Percentiles rank a stretch among this genome's conserved stretches.
These are phyloP conservation scores for Microdochium nivale DNA, from an alignment of 2,329 filamentous ascomycete genomes.

Conservation along the genomic window DNA sequence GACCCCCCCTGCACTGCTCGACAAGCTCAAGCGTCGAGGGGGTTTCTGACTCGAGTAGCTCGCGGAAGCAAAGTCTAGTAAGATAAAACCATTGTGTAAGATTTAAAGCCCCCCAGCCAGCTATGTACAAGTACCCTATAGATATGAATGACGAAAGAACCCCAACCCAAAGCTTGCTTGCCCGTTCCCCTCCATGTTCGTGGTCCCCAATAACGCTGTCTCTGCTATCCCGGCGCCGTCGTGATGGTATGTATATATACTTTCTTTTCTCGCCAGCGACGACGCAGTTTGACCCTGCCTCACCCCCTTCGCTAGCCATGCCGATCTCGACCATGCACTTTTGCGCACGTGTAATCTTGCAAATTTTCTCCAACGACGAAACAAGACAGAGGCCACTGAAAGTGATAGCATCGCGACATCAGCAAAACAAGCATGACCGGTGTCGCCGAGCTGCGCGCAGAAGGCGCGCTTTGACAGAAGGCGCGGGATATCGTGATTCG, in stretches of 20 bases:
- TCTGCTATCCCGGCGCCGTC: neutral
- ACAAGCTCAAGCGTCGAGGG: too few species aligned
- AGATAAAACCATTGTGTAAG: neutral
- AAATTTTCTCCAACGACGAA: too few species aligned
- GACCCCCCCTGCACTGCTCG: neutral
- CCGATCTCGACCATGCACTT: too few species aligned
- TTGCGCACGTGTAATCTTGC: too few species aligned
- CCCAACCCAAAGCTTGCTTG: neutral
- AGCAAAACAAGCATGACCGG: too few species aligned
- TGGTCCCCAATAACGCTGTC: neutral
- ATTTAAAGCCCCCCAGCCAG: neutral
- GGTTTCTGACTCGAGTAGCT: neutral
- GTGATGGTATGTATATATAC: neutral
- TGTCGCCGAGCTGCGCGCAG: too few species aligned
- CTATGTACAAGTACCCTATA: neutral
- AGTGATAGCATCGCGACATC: too few species aligned
- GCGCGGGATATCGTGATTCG: constrained; percentile 14
- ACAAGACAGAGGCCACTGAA: too few species aligned
- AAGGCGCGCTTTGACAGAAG: constrained; percentile 5
- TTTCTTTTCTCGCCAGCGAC: too few species aligned
- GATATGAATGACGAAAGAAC: neutral
- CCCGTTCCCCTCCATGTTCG: neutral
- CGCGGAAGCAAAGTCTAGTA: neutral
- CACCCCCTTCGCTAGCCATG: too few species aligned
- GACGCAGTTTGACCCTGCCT: too few species aligned